Evolutionary conservation across 208 protist genomes (phyloP).

Genomic region (Wallacemonas rigidus): DNA sequence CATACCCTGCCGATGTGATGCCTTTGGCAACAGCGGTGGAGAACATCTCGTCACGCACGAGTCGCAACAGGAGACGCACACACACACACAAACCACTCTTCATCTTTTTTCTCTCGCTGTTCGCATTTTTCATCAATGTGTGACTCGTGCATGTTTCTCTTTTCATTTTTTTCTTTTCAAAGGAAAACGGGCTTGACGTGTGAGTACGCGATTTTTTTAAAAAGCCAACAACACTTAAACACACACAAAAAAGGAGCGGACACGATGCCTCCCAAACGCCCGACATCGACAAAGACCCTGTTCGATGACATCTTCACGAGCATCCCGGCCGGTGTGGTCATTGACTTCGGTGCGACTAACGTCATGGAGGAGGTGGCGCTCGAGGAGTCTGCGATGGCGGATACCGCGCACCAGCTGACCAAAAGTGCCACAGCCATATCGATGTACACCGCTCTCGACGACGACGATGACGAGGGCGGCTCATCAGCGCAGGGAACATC

Average conservation of each 20-base stretch:
- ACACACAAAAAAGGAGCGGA: not conserved
- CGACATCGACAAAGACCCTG: constrained; percentile 58
- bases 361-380: constrained; percentile 59
- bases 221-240: not conserved
- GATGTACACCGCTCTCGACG: constrained; percentile 25
- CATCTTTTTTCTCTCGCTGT: not conserved
- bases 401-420: not conserved
- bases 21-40: no score
- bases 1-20: no score
- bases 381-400: constrained; percentile 24
- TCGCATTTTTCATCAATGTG: not conserved
- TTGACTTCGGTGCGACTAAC: constrained; percentile 56
- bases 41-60: no score
- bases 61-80: not conserved
- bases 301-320: constrained; percentile 75
- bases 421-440: not conserved
- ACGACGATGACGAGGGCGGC: constrained; percentile 9
- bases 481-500: constrained; percentile 8
- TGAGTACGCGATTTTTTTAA: not conserved
- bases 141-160: not conserved
- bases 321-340: constrained; percentile 57
- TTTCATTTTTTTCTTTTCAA: not conserved
- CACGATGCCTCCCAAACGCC: constrained; percentile 35
- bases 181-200: no score
- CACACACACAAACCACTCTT: constrained; percentile 8